Evolutionary conservation across 1,139 yeast species (phyloP).

Genomic region (Petasospora rhodanensis): DNA sequence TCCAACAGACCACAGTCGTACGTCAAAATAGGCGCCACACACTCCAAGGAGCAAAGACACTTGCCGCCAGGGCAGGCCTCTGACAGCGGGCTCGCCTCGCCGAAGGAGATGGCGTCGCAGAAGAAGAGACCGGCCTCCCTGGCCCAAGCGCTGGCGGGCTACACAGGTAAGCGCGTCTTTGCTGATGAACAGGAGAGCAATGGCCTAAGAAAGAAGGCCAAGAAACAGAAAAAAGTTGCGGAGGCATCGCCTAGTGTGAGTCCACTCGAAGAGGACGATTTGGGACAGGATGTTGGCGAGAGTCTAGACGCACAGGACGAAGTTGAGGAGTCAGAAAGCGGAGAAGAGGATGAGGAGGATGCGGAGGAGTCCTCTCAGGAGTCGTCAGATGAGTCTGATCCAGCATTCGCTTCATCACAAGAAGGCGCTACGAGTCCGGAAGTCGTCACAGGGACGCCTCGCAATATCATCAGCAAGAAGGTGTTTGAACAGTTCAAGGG

Average conservation of each 20-base stretch:
- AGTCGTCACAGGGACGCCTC: conserved; percentile 13
- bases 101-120: background rate
- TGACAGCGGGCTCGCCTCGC: background rate
- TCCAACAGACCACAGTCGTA: conserved; percentile 28
- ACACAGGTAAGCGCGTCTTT: conserved; percentile 44
- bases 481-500: conserved; percentile 18
- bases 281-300: conserved; percentile 20
- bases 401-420: too few species aligned
- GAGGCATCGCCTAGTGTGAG: too few species aligned
- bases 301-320: conserved; percentile 4
- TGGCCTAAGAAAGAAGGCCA: conserved; percentile 20
- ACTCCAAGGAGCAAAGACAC: conserved; percentile 7
- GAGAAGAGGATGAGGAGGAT: conserved; percentile 9
- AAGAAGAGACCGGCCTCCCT: conserved; percentile 34
- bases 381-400: conserved; percentile 1
- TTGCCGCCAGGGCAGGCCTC: conserved; percentile 2
- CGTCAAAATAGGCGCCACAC: conserved; percentile 23
- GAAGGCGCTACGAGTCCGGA: conserved; percentile 4
- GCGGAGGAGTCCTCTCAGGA: conserved; percentile 1
- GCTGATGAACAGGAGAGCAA: conserved; percentile 29
- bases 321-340: conserved; percentile 1
- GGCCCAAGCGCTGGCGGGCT: conserved; percentile 53
- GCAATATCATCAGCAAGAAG: conserved; percentile 16
- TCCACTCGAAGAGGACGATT: too few species aligned
- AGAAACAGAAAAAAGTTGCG: too few species aligned